phyloP scores from a whole-genome alignment of 208 protist genomes.

The Strigomonas galati region DNA sequence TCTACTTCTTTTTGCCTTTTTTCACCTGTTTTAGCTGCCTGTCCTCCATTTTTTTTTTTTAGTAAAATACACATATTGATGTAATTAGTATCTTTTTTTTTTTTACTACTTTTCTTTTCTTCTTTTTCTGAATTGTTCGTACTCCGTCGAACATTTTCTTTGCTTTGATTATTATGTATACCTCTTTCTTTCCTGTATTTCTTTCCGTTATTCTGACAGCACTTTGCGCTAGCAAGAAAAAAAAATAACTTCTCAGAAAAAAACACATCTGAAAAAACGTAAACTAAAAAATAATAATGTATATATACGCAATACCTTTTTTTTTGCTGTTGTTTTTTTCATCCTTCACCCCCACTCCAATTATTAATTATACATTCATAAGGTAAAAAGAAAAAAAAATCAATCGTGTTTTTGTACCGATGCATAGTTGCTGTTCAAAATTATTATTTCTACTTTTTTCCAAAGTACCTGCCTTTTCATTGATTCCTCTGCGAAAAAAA shows the following conservation, averaged over 20 bases:
- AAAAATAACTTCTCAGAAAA: background rate
- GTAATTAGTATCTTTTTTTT: constrained; percentile 7
- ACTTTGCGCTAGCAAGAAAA: too few relatives aligned
- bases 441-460: background rate
- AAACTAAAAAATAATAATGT: background rate
- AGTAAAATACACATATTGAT: constrained; percentile 2
- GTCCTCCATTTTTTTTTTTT: constrained; percentile 17
- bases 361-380: background rate
- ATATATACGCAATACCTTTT: background rate
- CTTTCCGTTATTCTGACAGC: background rate
- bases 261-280: background rate
- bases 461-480: too few relatives aligned
- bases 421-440: background rate
- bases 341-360: background rate
- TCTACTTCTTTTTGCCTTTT: constrained; percentile 14
- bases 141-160: background rate
- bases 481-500: too few relatives aligned
- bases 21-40: constrained; percentile 12
- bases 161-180: background rate
- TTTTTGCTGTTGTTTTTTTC: background rate
- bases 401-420: background rate
- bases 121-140: constrained; percentile 7
- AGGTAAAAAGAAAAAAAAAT: background rate
- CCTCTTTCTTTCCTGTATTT: background rate
- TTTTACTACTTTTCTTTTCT: constrained; percentile 7